Base-by-base conservation (phyloP, 1,284 basidiomycete genomes). In the Puccinia sorghi region DNA sequence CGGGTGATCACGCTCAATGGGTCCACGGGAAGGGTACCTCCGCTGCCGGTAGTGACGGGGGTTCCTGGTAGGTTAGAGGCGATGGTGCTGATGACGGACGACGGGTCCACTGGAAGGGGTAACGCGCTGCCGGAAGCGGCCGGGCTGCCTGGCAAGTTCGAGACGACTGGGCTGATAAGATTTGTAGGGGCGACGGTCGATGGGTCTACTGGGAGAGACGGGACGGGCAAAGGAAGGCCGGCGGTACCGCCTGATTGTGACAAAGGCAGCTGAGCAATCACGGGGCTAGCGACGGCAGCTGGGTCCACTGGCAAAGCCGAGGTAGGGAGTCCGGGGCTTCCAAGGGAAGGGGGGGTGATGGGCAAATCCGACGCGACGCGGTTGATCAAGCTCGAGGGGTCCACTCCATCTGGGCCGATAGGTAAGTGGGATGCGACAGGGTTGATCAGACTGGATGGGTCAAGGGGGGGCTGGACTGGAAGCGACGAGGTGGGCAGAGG, bases 191-290 rank as follows among this genome's bases (percentile, higher is more conserved):
- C 61, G 0, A 46, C 5, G 7, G 20, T 64, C n/a, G 61, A 43
- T n/a, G 59, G 59, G 61, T 64, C 61, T 4, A 64, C 61, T 12
- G 61, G 61, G 22, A 46, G 39, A 25, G 61, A 64, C 20, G 50
- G 50, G 7, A 17, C 20, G 22, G 32, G 20, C 41, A 64, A 25
- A 46, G 41, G 41, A 15, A 41, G 15, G 6, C 61, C 61, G 4
- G 39, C 6, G 61, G n/a, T 64, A 32, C 4, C 4, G 32, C 32
- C 32, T 1, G 32, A 32, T 32, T 32, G 32, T 32, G 32, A 32
- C 32, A 32, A 32, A 32, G 17, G 8, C 39, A 37, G 32, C 32
- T 32, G 2, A 4, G 32, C 32, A 32, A 32, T 32, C 32, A 4
- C 32, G 32, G 32, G 32, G 32, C 32, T 32, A 32, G 32, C 32